phyloP scores from a whole-genome alignment of 305 asterid species.

The Rubia tinctorum region DNA sequence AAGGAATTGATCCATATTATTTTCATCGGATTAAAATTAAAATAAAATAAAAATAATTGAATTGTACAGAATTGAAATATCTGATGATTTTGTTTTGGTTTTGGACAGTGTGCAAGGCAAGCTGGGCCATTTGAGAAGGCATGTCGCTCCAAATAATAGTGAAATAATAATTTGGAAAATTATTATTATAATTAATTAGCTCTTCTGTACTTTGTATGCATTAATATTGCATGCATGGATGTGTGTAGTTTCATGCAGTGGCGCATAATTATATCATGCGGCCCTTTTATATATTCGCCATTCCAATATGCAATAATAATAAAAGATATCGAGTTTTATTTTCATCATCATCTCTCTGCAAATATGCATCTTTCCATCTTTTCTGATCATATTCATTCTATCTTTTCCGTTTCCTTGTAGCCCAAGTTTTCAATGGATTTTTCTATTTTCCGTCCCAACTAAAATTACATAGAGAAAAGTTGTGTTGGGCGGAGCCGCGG shows the following conservation, averaged over 20 bases:
- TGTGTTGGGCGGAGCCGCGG: too few species aligned
- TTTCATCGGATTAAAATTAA: not conserved
- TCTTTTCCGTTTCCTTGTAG: not conserved
- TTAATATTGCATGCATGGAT: not conserved
- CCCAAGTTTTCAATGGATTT: not conserved
- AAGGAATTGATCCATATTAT: not conserved
- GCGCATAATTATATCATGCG: not conserved
- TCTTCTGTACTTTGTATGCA: not conserved
- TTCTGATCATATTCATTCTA: not conserved
- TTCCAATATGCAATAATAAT: not conserved
- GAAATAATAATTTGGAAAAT: not conserved
- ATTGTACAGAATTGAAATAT: too few species aligned
- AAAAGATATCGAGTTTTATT: not conserved
- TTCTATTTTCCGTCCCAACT: too few species aligned
- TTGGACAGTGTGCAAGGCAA: slow-evolving; percentile 56
- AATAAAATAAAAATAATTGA: too few species aligned
- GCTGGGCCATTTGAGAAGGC: slow-evolving; percentile 57
- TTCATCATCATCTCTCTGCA: not conserved
- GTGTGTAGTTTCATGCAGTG: not conserved
- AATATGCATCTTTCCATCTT: not conserved
- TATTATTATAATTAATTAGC: not conserved
- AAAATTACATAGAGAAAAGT: too few species aligned
- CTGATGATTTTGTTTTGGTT: not conserved
- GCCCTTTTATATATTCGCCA: not conserved
- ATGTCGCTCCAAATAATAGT: slow-evolving; percentile 46